Conservation (phyloP, 2,329 filamentous ascomycete genomes). For the Cladosporium sp. region DNA sequence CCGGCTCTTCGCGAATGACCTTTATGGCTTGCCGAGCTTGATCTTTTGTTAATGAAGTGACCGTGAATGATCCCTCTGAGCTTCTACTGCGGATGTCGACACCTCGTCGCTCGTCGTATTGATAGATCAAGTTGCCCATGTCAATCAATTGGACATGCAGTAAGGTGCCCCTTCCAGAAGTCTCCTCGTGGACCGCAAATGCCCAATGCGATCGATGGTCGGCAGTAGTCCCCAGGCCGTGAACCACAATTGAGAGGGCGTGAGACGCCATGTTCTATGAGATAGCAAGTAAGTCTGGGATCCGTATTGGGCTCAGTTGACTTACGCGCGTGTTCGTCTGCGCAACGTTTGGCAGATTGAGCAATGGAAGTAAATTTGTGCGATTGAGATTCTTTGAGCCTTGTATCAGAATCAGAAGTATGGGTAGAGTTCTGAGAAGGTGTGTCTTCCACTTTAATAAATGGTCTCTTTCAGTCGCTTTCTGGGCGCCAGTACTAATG, state of each 20-base stretch:
- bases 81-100: slow-evolving; percentile 7
- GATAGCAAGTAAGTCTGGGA: background rate
- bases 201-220: slow-evolving; percentile 13
- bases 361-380: background rate
- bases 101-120: slow-evolving; percentile 7
- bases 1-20: slow-evolving; percentile 10
- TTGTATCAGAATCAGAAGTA: background rate
- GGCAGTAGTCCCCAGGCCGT: slow-evolving; percentile 7
- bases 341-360: background rate
- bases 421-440: background rate
- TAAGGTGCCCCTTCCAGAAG: background rate
- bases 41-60: background rate
- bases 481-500: no score
- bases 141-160: background rate
- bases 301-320: background rate
- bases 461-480: background rate
- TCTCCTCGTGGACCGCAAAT: slow-evolving; percentile 3
- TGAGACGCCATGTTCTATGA: background rate
- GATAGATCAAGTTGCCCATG: slow-evolving; percentile 2
- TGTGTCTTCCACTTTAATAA: background rate
- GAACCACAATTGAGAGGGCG: slow-evolving; percentile 10
- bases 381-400: background rate
- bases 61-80: slow-evolving; percentile 10
- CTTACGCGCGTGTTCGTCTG: background rate
- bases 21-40: background rate